These are phyloP conservation scores for Blastocystis hominis DNA, from an alignment of 352 stramenopile genomes.

Conservation along the genomic window DNA sequence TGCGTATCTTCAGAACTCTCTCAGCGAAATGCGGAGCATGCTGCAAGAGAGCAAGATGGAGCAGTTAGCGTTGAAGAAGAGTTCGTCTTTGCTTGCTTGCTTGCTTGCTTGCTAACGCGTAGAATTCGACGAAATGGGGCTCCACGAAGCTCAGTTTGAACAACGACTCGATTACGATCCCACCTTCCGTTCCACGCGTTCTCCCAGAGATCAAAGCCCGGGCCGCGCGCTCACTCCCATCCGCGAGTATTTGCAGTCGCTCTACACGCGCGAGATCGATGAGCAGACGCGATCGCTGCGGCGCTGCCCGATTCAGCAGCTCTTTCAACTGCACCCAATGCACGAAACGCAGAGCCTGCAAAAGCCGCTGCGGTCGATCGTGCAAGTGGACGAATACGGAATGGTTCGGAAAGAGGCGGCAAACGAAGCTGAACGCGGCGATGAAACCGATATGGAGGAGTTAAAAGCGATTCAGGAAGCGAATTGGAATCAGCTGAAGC, in stretches of 20 bases:
- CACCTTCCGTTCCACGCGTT: background rate
- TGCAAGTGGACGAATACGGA: background rate
- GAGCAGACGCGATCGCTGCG: background rate
- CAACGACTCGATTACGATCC: background rate
- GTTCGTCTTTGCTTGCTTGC: background rate
- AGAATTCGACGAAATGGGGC: slow-evolving; percentile 11
- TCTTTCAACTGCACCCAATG: background rate
- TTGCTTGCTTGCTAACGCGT: background rate
- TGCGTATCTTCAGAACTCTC: background rate
- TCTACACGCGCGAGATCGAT: background rate
- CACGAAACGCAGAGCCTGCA: too few relatives aligned
- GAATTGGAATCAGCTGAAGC: background rate
- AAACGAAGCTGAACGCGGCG: background rate
- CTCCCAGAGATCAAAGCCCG: background rate
- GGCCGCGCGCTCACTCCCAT: background rate
- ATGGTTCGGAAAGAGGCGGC: background rate
- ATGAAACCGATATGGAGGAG: background rate
- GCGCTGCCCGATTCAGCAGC: background rate
- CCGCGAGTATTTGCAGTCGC: background rate
- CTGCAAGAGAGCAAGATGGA: background rate
- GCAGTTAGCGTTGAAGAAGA: slow-evolving; percentile 2
- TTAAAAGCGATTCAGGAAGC: background rate
- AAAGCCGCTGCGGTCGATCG: background rate
- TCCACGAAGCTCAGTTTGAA: background rate
- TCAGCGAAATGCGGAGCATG: background rate